phyloP scores from a whole-genome alignment of 1,284 basidiomycete species.

The Leccinum solheimii region DNA sequence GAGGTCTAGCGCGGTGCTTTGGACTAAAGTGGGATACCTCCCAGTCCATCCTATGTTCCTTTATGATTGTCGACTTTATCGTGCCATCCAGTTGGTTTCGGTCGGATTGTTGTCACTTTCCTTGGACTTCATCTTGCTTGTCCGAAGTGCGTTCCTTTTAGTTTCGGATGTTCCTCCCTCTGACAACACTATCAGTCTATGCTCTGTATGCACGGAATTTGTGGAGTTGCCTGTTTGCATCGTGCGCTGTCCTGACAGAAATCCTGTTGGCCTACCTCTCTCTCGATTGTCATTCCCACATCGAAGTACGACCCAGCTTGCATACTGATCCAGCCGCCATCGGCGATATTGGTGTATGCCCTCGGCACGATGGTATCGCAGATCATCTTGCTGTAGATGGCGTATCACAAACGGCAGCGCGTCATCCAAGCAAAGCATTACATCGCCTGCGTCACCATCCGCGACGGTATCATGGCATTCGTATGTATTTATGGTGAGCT shows the following conservation, averaged over 20 bases:
- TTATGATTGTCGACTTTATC: constrained; percentile 13
- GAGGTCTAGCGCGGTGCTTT: constrained; percentile 11
- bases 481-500: constrained; percentile 17
- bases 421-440: not conserved
- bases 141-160: constrained; percentile 20
- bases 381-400: constrained; percentile 17
- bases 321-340: constrained; percentile 9
- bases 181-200: constrained; percentile 17
- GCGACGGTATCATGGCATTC: constrained; percentile 26
- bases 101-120: constrained; percentile 14
- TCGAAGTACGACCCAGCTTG: constrained; percentile 16
- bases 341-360: constrained; percentile 11
- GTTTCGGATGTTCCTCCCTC: not conserved
- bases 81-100: constrained; percentile 17
- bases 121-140: constrained; percentile 18
- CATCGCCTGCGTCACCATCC: constrained; percentile 25
- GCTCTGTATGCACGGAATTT: constrained; percentile 16
- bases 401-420: constrained; percentile 16
- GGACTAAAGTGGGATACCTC: constrained; percentile 13
- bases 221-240: constrained; percentile 7
- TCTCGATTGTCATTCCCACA: constrained; percentile 7
- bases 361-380: constrained; percentile 18
- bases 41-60: not conserved
- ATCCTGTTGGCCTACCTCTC: not conserved
- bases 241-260: constrained; percentile 13